Conservation (phyloP, 768 basidiomycete genomes). For the Lyophyllum atratum region DNA sequence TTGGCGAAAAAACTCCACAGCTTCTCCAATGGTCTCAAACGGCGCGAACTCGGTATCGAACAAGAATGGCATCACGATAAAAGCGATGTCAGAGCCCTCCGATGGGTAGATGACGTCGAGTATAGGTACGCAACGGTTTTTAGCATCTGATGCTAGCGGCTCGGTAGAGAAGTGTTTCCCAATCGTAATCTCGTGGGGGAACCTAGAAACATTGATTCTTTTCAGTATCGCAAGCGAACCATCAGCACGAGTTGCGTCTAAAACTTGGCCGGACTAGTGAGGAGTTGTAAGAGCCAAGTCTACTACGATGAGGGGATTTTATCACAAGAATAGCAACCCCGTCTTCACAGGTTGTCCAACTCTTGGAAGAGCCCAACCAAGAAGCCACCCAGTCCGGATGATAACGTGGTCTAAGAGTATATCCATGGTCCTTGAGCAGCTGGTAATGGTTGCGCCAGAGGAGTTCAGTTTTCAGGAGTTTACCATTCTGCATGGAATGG, state of each 20-base stretch:
- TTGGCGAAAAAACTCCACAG: conserved; percentile 33
- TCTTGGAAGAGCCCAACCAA: conserved; percentile 4
- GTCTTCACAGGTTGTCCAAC: conserved; percentile 5
- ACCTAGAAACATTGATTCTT: neutral
- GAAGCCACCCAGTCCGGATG: conserved; percentile 8
- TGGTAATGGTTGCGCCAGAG: conserved; percentile 10
- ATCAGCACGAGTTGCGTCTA: conserved; percentile 35
- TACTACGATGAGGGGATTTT: neutral
- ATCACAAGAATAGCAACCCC: conserved; percentile 1
- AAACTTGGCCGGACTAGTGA: neutral
- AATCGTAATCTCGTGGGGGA: conserved; percentile 31
- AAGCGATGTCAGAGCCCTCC: conserved; percentile 13
- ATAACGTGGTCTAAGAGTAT: conserved; percentile 10
- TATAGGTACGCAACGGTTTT: conserved; percentile 36
- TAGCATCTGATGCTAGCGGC: conserved; percentile 13
- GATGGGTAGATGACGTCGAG: conserved; percentile 18
- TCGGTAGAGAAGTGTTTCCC: conserved; percentile 19
- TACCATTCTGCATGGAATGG: neutral
- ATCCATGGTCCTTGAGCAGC: conserved; percentile 3
- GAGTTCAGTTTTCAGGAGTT: neutral
- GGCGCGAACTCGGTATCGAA: conserved; percentile 12
- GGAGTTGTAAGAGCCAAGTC: neutral
- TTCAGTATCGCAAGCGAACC: conserved; percentile 29
- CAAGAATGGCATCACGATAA: conserved; percentile 28
- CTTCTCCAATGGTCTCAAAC: conserved; percentile 30